These are phyloP conservation scores for Adansonia madagascariensis DNA, from an alignment of 441 rosid species.

Conservation along the genomic window DNA sequence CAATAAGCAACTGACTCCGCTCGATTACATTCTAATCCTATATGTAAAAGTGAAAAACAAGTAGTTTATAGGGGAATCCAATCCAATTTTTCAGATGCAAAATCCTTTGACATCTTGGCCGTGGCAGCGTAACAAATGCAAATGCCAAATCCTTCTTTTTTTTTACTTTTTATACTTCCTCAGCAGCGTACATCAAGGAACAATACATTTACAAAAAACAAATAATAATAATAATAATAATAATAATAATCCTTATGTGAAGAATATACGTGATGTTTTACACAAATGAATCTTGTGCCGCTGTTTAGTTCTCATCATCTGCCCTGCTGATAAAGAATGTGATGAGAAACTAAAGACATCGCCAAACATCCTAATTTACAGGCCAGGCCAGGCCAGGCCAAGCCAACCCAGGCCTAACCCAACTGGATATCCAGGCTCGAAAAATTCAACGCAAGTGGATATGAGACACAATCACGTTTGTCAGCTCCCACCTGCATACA, in stretches of 20 bases:
- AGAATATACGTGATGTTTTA: constrained; percentile 28
- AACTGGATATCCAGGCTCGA: background rate
- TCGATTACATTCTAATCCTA: constrained; percentile 9
- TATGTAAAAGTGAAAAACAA: background rate
- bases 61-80: background rate
- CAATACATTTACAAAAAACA: background rate
- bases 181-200: background rate
- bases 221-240: background rate
- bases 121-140: background rate
- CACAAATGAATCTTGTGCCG: constrained; percentile 18
- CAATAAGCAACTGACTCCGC: background rate
- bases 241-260: constrained; percentile 18
- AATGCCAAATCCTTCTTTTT: background rate
- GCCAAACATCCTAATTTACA: constrained; percentile 22
- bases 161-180: background rate
- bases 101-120: background rate
- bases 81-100: background rate
- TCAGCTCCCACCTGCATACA: constrained; percentile 20
- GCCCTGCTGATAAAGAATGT: constrained; percentile 25
- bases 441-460: background rate
- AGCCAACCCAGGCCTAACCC: background rate
- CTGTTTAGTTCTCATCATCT: constrained; percentile 29
- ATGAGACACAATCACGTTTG: background rate
- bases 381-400: background rate
- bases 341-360: constrained; percentile 28